Evolutionary conservation across 2,329 filamentous ascomycete genomes (phyloP), one percentile per base, ranked within the genome.

Genomic region (Trichophyton benhamiae): DNA sequence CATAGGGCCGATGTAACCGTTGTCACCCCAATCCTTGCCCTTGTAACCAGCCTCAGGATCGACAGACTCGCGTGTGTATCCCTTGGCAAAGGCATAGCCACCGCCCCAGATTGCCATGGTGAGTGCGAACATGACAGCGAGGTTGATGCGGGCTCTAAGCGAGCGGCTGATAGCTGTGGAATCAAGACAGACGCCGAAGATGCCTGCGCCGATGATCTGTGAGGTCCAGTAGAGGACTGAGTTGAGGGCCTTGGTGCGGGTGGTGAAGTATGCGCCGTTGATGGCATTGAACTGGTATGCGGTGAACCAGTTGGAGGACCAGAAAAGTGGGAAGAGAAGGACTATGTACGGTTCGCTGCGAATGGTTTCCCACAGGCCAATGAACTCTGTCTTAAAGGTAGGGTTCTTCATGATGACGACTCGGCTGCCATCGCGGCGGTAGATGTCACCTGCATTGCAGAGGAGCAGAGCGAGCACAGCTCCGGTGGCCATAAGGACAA

Each of bases 341-440:
- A 91, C 65, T 68, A 94, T 86, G 75, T 86, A 91, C 4, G 84
- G 84, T 67, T 94, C 87, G 36, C 79, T 79, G 58, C 77, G 75
- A 61, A 95, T 75, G 0, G 87, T 89, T 72, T 94, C 82, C 73
- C 80, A 87, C 1, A 96, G 82, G 61, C 91, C 91, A 17, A 82
- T 65, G 64, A 95, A 74, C 75, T 96, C 91, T 2, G 87, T 86
- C 69, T 83, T 83, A 88, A 88, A 95, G 59, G 87, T 88, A 2
- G 91, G 91, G 74, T 95, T 88, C 78, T 94, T 92, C 87, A 92
- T 95, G 65, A 91, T 75, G 65, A 95, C 90, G 70, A 95, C 85
- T 63, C 84, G 82, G 62, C 87, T 87, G 62, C 89, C 89, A 71
- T 96, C 89, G 42, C 81, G 78, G 64, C 91, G 89, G 66, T 88